phyloP scores from a whole-genome alignment of 805 yeast species.

The Ogataea thermomethanolica region DNA sequence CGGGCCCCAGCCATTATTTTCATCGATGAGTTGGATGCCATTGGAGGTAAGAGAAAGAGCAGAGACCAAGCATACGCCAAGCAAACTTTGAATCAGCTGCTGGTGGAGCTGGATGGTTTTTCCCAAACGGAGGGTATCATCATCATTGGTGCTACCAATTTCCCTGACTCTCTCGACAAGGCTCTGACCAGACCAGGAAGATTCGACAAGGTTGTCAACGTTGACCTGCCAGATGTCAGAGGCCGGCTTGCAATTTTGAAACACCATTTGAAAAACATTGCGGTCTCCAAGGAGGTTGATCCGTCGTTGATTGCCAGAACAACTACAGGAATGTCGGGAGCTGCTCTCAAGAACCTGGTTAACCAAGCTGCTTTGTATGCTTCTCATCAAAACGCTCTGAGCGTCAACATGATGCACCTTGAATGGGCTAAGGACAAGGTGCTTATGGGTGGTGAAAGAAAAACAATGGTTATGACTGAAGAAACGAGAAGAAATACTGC shows the following conservation, averaged over 20 bases:
- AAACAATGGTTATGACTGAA: conserved; percentile 96
- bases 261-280: conserved; percentile 90
- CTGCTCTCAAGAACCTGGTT: conserved; percentile 90
- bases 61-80: conserved; percentile 97
- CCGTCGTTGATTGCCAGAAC: conserved; percentile 91
- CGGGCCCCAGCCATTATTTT: conserved; percentile 96
- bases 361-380: conserved; percentile 98
- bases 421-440: conserved; percentile 99
- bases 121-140: conserved; percentile 91
- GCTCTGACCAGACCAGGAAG: conserved; percentile 98
- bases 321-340: conserved; percentile 98
- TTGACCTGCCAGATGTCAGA: conserved; percentile 95
- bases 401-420: conserved; percentile 86
- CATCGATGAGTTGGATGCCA: conserved; percentile 97
- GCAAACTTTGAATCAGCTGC: conserved; percentile 91
- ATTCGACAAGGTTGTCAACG: conserved; percentile 92
- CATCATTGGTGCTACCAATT: conserved; percentile 96
- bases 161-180: conserved; percentile 94
- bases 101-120: conserved; percentile 95
- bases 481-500: conserved; percentile 93
- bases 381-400: conserved; percentile 83
- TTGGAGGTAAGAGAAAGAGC: conserved; percentile 97
- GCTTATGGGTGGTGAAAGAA: conserved; percentile 95
- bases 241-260: conserved; percentile 91
- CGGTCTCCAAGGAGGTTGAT: conserved; percentile 80